phyloP scores from a whole-genome alignment of 225 moss, liverwort and hornwort genomes.

The Climacium dendroides region DNA sequence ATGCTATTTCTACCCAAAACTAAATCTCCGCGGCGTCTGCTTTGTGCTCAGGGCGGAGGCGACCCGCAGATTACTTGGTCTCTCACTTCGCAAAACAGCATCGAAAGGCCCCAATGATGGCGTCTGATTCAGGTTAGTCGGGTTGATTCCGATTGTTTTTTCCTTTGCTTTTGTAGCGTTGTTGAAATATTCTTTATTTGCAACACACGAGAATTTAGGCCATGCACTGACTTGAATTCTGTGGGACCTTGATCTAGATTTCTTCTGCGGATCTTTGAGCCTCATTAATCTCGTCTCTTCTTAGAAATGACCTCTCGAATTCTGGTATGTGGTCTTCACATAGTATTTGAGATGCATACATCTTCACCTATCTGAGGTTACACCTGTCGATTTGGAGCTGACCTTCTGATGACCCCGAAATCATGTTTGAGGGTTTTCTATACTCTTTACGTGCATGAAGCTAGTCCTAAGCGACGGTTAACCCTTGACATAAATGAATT shows the following conservation, averaged over 20 bases:
- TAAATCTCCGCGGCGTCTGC: neutral
- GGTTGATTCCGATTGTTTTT: neutral
- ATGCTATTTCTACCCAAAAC: neutral
- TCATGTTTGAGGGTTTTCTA: neutral
- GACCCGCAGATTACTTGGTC: constrained; percentile 37
- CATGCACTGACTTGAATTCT: neutral
- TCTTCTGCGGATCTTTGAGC: neutral
- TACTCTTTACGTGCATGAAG: neutral
- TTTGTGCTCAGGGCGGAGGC: constrained; percentile 34
- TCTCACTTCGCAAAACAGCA: constrained; percentile 14
- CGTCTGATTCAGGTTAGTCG: neutral
- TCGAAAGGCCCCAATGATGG: neutral
- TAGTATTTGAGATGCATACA: neutral
- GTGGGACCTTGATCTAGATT: neutral
- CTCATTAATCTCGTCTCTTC: neutral
- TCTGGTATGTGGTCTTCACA: neutral
- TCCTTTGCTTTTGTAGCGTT: neutral
- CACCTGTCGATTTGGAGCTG: neutral
- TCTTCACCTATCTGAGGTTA: neutral
- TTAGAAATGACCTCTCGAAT: neutral
- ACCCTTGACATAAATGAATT: neutral
- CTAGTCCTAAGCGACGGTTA: neutral
- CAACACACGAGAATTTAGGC: neutral
- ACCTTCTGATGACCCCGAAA: neutral
- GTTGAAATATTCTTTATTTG: neutral